These are phyloP conservation scores for Acrocalymma vagum DNA, from an alignment of 2,329 filamentous ascomycete genomes.

Conservation along the genomic window DNA sequence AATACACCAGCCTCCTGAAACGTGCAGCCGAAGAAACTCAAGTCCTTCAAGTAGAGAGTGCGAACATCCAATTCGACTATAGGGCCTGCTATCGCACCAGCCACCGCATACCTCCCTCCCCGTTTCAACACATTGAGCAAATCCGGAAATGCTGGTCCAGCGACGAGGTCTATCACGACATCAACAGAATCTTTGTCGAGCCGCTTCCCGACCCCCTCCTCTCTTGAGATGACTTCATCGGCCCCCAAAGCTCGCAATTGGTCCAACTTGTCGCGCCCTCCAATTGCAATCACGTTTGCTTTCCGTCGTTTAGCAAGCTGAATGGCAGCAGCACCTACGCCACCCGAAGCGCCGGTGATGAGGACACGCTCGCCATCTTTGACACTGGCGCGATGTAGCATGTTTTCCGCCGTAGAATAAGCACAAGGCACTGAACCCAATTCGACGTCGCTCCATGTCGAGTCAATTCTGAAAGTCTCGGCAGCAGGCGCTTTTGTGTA, in stretches of 20 bases:
- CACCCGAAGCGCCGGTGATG: conserved; percentile 16
- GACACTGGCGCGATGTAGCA: conserved; percentile 12
- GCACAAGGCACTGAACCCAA: conserved; percentile 17
- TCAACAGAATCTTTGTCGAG: conserved; percentile 11
- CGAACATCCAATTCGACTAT: conserved; percentile 17
- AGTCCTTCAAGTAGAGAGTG: conserved; percentile 17
- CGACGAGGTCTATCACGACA: conserved; percentile 17
- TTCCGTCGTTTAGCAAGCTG: conserved; percentile 14
- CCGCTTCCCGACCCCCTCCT: conserved; percentile 1
- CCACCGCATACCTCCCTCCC: conserved; percentile 16
- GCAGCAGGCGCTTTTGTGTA: conserved; percentile 11
- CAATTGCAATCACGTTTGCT: conserved; percentile 12
- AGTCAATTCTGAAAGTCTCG: conserved; percentile 8
- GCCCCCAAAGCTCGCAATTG: conserved; percentile 10
- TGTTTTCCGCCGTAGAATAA: conserved; percentile 17
- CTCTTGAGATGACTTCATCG: conserved; percentile 9
- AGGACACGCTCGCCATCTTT: conserved; percentile 8
- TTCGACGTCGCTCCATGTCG: conserved; percentile 14
- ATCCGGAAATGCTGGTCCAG: conserved; percentile 10
- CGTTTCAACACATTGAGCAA: conserved; percentile 16
- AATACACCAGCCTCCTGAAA: conserved; percentile 19
- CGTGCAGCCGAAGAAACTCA: conserved; percentile 21
- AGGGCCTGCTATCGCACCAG: conserved; percentile 17
- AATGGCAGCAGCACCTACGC: conserved; percentile 20
- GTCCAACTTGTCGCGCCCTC: conserved; percentile 6